phyloP scores from a whole-genome alignment of 345 rosid genomes.

The Adansonia digitata region DNA sequence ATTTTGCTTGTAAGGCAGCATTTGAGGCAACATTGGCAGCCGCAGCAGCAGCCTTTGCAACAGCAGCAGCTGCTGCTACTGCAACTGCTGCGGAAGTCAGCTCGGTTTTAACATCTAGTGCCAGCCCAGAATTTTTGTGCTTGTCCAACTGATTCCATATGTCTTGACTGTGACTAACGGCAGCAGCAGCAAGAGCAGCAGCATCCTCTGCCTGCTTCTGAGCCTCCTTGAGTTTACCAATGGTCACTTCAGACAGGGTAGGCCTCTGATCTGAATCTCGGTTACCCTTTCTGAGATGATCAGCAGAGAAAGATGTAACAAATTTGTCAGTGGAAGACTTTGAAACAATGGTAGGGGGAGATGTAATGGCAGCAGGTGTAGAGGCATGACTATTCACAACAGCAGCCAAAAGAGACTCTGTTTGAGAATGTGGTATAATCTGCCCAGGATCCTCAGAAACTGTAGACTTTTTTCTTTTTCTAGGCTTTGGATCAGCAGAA shows the following conservation, averaged over 20 bases:
- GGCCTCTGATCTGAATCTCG: slow-evolving; percentile 34
- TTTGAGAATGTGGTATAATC: slow-evolving; percentile 37
- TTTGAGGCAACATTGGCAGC: slow-evolving; percentile 89
- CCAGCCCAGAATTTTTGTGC: slow-evolving; percentile 51
- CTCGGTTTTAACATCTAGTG: slow-evolving; percentile 53
- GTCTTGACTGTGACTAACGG: slow-evolving; percentile 58
- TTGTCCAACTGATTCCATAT: slow-evolving; percentile 70
- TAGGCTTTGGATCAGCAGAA: slow-evolving; percentile 54
- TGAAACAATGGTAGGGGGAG: slow-evolving; percentile 36
- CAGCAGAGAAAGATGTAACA: slow-evolving; percentile 37
- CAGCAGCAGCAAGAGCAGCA: slow-evolving; percentile 68
- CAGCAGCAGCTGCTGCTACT: slow-evolving; percentile 82
- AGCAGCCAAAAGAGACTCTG: slow-evolving; percentile 36
- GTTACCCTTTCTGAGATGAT: slow-evolving; percentile 32
- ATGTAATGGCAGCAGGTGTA: slow-evolving; percentile 36
- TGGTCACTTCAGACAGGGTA: slow-evolving; percentile 55
- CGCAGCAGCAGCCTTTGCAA: slow-evolving; percentile 97
- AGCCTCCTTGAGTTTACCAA: slow-evolving; percentile 66
- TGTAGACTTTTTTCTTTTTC: slow-evolving; percentile 71
- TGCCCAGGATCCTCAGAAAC: slow-evolving; percentile 43
- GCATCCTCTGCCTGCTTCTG: slow-evolving; percentile 79
- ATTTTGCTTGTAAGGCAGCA: slow-evolving; percentile 94
- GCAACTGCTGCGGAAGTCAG: slow-evolving; percentile 85
- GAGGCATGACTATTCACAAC: slow-evolving; percentile 30
- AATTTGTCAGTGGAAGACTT: slow-evolving; percentile 37